These are phyloP conservation scores for Giardia duodenalis DNA, from an alignment of 208 protist species.

Conservation along the genomic window DNA sequence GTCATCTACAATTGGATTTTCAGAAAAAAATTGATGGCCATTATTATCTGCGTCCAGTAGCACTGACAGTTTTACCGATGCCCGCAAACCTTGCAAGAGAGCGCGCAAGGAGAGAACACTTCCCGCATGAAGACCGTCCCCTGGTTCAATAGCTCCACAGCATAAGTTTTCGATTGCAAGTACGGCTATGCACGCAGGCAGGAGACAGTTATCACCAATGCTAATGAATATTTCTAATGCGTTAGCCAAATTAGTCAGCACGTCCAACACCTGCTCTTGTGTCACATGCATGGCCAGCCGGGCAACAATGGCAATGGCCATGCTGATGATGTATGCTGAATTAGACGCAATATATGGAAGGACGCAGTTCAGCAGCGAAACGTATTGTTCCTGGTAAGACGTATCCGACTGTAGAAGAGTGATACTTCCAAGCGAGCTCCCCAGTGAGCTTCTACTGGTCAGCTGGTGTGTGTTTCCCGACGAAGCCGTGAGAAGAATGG, in stretches of 20 bases:
- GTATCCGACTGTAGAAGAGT: no score
- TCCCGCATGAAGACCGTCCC: background rate
- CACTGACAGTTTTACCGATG: background rate
- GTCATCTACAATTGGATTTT: no score
- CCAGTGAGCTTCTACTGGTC: no score
- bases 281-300: background rate
- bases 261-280: background rate
- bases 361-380: background rate
- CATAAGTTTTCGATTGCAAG: background rate
- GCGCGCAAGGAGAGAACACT: background rate
- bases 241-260: background rate
- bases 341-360: background rate
- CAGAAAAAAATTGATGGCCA: no score
- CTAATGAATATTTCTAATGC: background rate
- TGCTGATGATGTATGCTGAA: background rate
- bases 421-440: no score
- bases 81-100: background rate
- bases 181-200: background rate
- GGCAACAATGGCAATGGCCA: background rate
- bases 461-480: no score
- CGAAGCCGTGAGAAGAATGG: no score
- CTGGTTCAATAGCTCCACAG: background rate
- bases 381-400: no score
- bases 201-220: background rate
- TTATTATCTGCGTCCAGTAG: background rate